These are phyloP conservation scores for Kodamaea arcana DNA, from an alignment of 1,139 yeast species.

Conservation along the genomic window DNA sequence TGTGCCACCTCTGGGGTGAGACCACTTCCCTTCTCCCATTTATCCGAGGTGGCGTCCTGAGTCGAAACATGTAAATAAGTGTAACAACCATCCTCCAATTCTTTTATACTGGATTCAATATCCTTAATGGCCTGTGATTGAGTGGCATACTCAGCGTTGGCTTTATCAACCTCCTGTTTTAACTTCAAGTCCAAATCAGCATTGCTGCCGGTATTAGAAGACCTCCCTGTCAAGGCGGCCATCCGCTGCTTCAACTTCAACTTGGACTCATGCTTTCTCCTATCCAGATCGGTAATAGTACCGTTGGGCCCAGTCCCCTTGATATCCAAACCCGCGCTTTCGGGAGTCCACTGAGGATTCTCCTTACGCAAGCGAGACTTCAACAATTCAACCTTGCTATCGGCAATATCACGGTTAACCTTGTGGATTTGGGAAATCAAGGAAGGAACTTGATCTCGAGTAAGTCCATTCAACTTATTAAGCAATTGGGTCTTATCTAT, in stretches of 20 bases:
- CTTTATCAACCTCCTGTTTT: constrained; percentile 50
- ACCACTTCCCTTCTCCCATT: constrained; percentile 87
- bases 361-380: constrained; percentile 51
- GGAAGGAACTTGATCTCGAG: constrained; percentile 63
- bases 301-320: constrained; percentile 86
- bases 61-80: constrained; percentile 40
- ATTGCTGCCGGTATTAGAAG: constrained; percentile 38
- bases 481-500: constrained; percentile 43
- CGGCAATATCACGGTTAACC: constrained; percentile 67
- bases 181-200: constrained; percentile 53
- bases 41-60: constrained; percentile 53
- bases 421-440: constrained; percentile 58
- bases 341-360: constrained; percentile 56
- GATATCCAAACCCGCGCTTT: constrained; percentile 43
- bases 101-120: constrained; percentile 68
- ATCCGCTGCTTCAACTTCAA: constrained; percentile 76
- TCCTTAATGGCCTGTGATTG: constrained; percentile 63
- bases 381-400: constrained; percentile 60
- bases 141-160: constrained; percentile 52
- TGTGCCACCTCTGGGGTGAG: constrained; percentile 58
- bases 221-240: constrained; percentile 86
- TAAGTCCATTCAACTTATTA: constrained; percentile 49
- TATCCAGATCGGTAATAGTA: constrained; percentile 74
- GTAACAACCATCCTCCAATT: constrained; percentile 62
- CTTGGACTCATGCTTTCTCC: constrained; percentile 72